Evolutionary conservation across 2,329 filamentous ascomycete genomes (phyloP).

Genomic region (Exserohilum rostratum): DNA sequence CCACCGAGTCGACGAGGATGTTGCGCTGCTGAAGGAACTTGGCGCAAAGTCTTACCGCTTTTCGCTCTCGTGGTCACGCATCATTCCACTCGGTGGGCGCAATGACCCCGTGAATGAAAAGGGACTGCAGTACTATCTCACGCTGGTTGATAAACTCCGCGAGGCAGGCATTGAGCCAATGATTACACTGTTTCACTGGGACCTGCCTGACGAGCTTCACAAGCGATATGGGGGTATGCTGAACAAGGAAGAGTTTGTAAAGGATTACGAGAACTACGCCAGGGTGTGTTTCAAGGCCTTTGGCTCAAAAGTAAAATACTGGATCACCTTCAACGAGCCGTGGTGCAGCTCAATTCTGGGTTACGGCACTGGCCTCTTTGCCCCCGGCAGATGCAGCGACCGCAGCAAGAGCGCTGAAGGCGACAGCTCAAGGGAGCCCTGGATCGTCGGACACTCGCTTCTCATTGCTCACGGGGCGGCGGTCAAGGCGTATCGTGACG

Average conservation of each 20-base stretch:
- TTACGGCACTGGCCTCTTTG: constrained; percentile 78
- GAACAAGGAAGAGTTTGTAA: constrained; percentile 80
- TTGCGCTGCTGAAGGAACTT: constrained; percentile 74
- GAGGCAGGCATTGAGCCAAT: constrained; percentile 79
- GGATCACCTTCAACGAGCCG: constrained; percentile 91
- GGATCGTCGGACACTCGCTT: constrained; percentile 81
- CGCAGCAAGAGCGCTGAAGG: constrained; percentile 72
- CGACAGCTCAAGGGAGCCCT: constrained; percentile 77
- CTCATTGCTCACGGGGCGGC: constrained; percentile 80
- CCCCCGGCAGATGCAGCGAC: constrained; percentile 82
- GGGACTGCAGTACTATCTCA: constrained; percentile 78
- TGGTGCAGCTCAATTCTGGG: constrained; percentile 84
- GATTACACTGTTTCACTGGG: constrained; percentile 88
- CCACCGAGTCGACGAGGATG: constrained; percentile 77
- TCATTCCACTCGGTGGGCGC: constrained; percentile 84
- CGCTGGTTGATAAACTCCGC: constrained; percentile 78
- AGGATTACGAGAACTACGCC: constrained; percentile 81
- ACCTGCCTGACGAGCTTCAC: constrained; percentile 78
- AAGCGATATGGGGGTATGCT: constrained; percentile 81
- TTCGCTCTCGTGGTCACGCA: constrained; percentile 80
- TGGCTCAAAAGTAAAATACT: constrained; percentile 77
- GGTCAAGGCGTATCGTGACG: constrained; percentile 81
- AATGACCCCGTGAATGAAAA: constrained; percentile 80
- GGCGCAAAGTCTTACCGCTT: constrained; percentile 81
- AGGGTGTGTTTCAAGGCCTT: constrained; percentile 76